These are phyloP conservation scores for Colletotrichum sp. DNA, from an alignment of 2,329 filamentous ascomycete genomes.

Conservation along the genomic window DNA sequence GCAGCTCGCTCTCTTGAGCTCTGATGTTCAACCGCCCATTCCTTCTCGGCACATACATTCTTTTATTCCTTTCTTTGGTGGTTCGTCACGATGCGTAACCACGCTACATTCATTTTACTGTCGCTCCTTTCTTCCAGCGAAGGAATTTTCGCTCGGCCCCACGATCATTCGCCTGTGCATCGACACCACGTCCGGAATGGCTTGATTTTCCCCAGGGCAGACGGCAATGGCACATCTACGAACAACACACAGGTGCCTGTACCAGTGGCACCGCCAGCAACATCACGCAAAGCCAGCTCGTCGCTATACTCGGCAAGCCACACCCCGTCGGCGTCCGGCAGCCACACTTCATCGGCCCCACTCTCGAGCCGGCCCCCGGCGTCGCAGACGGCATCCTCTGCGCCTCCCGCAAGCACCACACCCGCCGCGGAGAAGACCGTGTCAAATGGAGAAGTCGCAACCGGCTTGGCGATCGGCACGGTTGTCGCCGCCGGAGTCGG, in stretches of 20 bases:
- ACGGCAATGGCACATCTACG: not conserved
- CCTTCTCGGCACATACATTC: not conserved
- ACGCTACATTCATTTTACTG: not conserved
- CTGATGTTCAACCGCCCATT: rapidly evolving
- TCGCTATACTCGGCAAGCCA: not conserved
- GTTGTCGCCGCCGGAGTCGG: not conserved
- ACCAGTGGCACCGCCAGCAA: not conserved
- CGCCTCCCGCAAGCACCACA: not conserved
- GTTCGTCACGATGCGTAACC: not conserved
- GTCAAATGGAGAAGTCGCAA: not conserved
- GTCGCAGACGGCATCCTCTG: not conserved
- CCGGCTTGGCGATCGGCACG: not conserved
- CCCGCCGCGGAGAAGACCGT: not conserved
- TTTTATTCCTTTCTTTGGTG: not conserved
- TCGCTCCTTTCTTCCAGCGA: not conserved
- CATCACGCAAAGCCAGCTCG: not conserved
- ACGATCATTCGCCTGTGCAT: not conserved
- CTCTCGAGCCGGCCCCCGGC: not conserved
- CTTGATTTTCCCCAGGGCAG: not conserved
- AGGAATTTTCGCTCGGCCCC: not conserved
- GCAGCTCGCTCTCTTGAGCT: not conserved
- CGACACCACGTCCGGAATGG: not conserved
- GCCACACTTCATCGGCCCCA: not conserved
- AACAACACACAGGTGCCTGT: not conserved
- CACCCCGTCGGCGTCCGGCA: not conserved